Evolutionary conservation across 352 stramenopile species (phyloP).

Genomic region (Phytophthora crassamura): DNA sequence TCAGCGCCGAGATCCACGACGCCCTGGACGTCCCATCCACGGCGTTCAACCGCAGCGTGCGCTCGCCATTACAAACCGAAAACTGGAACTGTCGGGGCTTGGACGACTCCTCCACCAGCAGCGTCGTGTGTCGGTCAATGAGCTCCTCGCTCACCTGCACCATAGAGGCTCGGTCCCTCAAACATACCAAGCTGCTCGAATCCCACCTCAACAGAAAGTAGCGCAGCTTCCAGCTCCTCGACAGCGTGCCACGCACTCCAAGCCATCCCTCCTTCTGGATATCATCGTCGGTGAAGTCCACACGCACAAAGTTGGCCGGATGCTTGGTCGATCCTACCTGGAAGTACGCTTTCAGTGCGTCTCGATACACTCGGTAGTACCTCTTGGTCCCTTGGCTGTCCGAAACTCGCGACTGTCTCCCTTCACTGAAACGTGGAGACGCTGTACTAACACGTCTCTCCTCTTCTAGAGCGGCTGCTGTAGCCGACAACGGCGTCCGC

Average conservation of each 20-base stretch:
- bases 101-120: constrained; percentile 62
- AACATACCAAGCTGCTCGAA: constrained; percentile 76
- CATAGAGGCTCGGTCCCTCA: constrained; percentile 76
- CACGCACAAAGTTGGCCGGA: constrained; percentile 53
- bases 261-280: constrained; percentile 85
- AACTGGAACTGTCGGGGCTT: constrained; percentile 86
- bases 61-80: constrained; percentile 76
- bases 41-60: constrained; percentile 74
- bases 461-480: constrained; percentile 1
- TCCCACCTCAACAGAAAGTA: constrained; percentile 82
- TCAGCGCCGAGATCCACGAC: constrained; percentile 79
- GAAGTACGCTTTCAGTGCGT: constrained; percentile 73
- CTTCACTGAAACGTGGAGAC: constrained; percentile 4
- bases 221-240: constrained; percentile 83
- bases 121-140: constrained; percentile 81
- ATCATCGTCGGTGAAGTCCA: constrained; percentile 75
- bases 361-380: constrained; percentile 77
- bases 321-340: constrained; percentile 50
- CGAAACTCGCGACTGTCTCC: constrained; percentile 4
- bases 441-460: not conserved
- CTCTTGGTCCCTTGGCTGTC: constrained; percentile 18
- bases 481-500: constrained; percentile 47
- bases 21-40: constrained; percentile 62
- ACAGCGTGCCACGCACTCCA: constrained; percentile 67
- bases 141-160: constrained; percentile 71